phyloP scores from a whole-genome alignment of 2,329 filamentous ascomycete genomes.

The Apiospora kogelbergensis region DNA sequence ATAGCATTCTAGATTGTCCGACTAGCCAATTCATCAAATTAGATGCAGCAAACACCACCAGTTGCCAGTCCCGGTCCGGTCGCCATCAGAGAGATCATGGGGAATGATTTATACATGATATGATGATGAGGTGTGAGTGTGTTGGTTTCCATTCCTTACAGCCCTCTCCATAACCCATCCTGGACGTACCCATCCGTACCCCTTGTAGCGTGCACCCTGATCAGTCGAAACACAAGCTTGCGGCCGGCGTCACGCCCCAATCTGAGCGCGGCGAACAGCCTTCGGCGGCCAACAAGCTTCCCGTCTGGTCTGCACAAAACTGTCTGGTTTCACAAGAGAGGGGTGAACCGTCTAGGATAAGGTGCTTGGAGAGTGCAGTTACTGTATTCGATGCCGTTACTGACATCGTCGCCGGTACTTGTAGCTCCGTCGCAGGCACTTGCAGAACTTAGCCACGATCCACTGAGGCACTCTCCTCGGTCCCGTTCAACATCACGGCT shows the following conservation, averaged over 20 bases:
- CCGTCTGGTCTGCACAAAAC: conserved; percentile 7
- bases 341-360: conserved; percentile 13
- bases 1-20: neutral
- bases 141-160: neutral
- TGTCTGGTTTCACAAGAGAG: conserved; percentile 32
- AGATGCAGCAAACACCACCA: conserved; percentile 1
- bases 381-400: conserved; percentile 24
- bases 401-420: conserved; percentile 23
- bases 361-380: conserved; percentile 15
- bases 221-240: conserved; percentile 11
- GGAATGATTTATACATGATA: conserved; percentile 2
- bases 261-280: conserved; percentile 11
- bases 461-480: conserved; percentile 52
- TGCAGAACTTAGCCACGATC: conserved; percentile 55
- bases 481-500: conserved; percentile 50
- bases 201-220: conserved; percentile 3
- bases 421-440: conserved; percentile 60
- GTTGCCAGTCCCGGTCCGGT: neutral
- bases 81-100: conserved; percentile 11
- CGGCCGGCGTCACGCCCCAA: conserved; percentile 9
- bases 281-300: neutral
- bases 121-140: conserved; percentile 14
- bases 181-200: conserved; percentile 1
- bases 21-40: conserved; percentile 2
- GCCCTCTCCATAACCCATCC: neutral